A percentile compares a stretch with the other conserved stretches of the same genome.
Conservation (phyloP, 176 grass and related monocot genomes). For the Panicum miliaceum region DNA sequence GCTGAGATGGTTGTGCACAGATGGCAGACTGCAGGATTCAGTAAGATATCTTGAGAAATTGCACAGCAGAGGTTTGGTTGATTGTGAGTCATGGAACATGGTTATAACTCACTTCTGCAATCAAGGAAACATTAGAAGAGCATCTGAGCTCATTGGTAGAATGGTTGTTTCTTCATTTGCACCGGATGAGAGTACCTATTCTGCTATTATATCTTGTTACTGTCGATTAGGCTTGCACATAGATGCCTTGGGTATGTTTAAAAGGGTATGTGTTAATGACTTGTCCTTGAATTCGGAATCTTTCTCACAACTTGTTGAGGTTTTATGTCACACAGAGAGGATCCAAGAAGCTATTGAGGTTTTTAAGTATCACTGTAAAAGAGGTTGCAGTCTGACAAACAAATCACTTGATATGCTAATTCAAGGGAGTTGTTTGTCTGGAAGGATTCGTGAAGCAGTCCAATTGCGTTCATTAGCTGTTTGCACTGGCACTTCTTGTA, state of each 20-base stretch:
- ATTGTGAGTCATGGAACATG: slow-evolving; percentile 60
- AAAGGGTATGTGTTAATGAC: slow-evolving; percentile 45
- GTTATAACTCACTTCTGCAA: slow-evolving; percentile 49
- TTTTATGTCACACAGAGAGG: slow-evolving; percentile 50
- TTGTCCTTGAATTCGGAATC: slow-evolving; percentile 57
- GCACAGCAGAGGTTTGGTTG: slow-evolving; percentile 22
- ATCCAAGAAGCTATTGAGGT: slow-evolving; percentile 52
- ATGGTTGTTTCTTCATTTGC: slow-evolving; percentile 64
- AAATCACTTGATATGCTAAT: slow-evolving; percentile 52
- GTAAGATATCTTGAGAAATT: slow-evolving; percentile 49
- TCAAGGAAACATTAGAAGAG: slow-evolving; percentile 50
- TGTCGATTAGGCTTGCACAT: slow-evolving; percentile 46
- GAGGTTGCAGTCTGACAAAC: slow-evolving; percentile 43
- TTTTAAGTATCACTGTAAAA: slow-evolving; percentile 54
- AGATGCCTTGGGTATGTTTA: slow-evolving; percentile 54
- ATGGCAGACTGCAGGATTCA: slow-evolving; percentile 42
- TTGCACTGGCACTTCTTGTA: slow-evolving; percentile 47
- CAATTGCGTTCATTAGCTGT: slow-evolving; percentile 51
- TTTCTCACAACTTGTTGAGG: slow-evolving; percentile 56
- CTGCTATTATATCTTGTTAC: slow-evolving; percentile 66
- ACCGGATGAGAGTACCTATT: slow-evolving; percentile 54
- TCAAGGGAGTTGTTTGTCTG: slow-evolving; percentile 48
- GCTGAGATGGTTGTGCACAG: slow-evolving; percentile 47
- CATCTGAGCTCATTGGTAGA: slow-evolving; percentile 60
- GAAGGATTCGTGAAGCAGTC: slow-evolving; percentile 56